A percentile compares a stretch with the other conserved stretches of the same genome.
Evolutionary conservation across 495 filamentous ascomycete genomes (phyloP).

Genomic region (Neurospora sp.): DNA sequence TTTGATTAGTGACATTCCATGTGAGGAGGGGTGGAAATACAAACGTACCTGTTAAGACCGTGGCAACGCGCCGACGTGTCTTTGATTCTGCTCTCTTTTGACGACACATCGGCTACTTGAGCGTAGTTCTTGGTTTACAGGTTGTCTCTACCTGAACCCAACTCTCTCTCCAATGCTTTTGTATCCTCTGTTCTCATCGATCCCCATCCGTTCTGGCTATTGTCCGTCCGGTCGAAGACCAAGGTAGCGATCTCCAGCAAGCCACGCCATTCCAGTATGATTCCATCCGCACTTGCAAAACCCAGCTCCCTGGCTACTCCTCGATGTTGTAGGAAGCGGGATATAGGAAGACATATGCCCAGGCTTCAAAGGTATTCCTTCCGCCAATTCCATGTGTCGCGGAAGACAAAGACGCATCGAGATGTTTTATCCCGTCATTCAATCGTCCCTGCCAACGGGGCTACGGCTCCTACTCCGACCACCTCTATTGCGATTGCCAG

Average conservation of each 20-base stretch:
- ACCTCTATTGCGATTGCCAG: slow-evolving; percentile 28
- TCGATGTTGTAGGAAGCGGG: not conserved
- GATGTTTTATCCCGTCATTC: not conserved
- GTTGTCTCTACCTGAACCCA: not conserved
- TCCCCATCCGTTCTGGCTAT: not conserved
- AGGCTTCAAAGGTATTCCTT: slow-evolving; percentile 7
- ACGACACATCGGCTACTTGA: slow-evolving; percentile 13
- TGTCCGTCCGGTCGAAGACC: not conserved
- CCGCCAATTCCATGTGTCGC: not conserved
- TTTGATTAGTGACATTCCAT: not conserved
- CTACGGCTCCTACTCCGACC: slow-evolving; percentile 37
- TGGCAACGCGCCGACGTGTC: slow-evolving; percentile 15
- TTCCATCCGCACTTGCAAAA: not conserved
- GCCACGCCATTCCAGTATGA: not conserved
- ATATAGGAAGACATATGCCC: slow-evolving; percentile 14
- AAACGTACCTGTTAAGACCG: not conserved
- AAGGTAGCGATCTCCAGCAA: not conserved
- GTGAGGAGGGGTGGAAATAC: not conserved
- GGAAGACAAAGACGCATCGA: not conserved
- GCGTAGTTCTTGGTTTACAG: not conserved
- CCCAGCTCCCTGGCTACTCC: not conserved
- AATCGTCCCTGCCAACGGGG: slow-evolving; percentile 18
- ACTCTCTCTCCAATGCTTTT: not conserved
- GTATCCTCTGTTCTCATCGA: not conserved
- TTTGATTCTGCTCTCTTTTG: not conserved